Percentiles rank a stretch among this genome's conserved stretches.
These are phyloP conservation scores for Metarhizium sp. DNA, from an alignment of 2,329 filamentous ascomycete species.

Conservation along the genomic window DNA sequence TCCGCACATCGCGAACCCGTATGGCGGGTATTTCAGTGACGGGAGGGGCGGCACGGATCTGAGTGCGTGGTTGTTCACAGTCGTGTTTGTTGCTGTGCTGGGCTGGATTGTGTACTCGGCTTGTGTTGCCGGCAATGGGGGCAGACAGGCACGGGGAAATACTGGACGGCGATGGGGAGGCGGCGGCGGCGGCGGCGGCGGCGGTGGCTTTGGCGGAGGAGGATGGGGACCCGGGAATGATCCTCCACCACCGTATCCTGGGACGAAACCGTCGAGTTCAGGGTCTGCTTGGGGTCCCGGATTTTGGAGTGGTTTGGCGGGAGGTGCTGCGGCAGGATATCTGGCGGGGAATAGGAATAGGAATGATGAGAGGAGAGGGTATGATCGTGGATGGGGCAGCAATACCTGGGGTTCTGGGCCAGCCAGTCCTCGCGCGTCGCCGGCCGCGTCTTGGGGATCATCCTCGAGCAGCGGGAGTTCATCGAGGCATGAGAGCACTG, in stretches of 20 bases:
- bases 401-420: conserved; percentile 12
- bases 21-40: conserved; percentile 23
- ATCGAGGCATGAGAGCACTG: conserved; percentile 56
- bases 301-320: conserved; percentile 62
- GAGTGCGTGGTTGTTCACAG: conserved; percentile 43
- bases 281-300: conserved; percentile 53
- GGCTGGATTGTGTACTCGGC: conserved; percentile 54
- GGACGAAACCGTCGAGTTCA: conserved; percentile 24
- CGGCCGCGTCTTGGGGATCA: conserved; percentile 19
- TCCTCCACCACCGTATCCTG: conserved; percentile 39
- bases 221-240: conserved; percentile 32
- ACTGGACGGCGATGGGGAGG: conserved; percentile 14
- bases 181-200: conserved; percentile 29
- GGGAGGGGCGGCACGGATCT: conserved; percentile 21
- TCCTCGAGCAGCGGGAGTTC: conserved; percentile 25
- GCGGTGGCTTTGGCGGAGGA: conserved; percentile 20
- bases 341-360: conserved; percentile 44
- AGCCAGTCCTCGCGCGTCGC: conserved; percentile 14
- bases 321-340: conserved; percentile 62
- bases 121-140: conserved; percentile 19
- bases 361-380: conserved; percentile 17
- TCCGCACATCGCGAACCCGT: conserved; percentile 40
- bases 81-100: conserved; percentile 51
- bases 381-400: conserved; percentile 19
- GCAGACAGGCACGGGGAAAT: conserved; percentile 14